Conservation (phyloP, 306 rosid genomes). For the Herpetospermum pedunculosum region DNA sequence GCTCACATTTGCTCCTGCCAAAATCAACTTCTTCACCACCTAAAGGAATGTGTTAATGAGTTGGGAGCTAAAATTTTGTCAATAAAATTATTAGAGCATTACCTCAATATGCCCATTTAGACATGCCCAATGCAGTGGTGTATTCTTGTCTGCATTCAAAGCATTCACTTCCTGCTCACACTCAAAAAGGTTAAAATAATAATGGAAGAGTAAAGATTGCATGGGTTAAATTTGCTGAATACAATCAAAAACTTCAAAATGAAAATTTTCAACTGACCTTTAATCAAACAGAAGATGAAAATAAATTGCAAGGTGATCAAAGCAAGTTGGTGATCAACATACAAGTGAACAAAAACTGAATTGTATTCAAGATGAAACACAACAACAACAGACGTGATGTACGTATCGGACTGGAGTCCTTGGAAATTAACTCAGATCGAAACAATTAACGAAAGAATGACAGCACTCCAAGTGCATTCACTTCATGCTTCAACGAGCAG, state of each 20-base stretch:
- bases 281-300: neutral
- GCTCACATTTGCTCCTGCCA: conserved; percentile 64
- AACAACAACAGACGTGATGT: neutral
- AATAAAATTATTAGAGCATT: neutral
- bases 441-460: neutral
- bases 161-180: conserved; percentile 57
- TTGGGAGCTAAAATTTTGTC: neutral
- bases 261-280: neutral
- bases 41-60: conserved; percentile 9
- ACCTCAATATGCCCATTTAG: conserved; percentile 95
- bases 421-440: neutral
- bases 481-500: neutral
- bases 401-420: neutral
- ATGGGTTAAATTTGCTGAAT: neutral
- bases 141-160: conserved; percentile 62
- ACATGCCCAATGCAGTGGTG: conserved; percentile 95
- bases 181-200: neutral
- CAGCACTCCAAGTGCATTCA: neutral
- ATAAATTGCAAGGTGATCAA: neutral
- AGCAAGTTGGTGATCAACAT: neutral
- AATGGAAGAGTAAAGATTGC: neutral
- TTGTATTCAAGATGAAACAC: neutral
- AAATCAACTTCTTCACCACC: conserved; percentile 82
- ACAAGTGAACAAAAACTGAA: neutral
- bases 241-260: neutral